Evolutionary conservation across 495 filamentous ascomycete species (phyloP).

Genomic region (Elasticomyces elasticus): DNA sequence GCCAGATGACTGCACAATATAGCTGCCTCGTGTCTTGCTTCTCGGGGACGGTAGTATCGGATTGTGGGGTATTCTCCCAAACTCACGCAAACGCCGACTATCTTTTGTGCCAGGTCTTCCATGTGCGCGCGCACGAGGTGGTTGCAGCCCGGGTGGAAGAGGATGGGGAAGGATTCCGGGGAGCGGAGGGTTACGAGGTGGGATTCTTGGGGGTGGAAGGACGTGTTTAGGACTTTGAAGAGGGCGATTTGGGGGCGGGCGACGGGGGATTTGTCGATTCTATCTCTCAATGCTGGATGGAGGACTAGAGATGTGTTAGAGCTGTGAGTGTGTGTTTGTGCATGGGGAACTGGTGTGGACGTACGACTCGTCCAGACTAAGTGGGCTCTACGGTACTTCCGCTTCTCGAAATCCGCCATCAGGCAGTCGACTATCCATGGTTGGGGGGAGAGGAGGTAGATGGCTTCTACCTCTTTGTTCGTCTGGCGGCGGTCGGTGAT

Average conservation of each 20-base stretch:
- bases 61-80: conserved; percentile 84
- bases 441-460: conserved; percentile 80
- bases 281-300: conserved; percentile 42
- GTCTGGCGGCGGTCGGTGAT: conserved; percentile 73
- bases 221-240: conserved; percentile 66
- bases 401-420: conserved; percentile 77
- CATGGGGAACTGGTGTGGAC: too few relatives aligned
- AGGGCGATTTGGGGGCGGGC: conserved; percentile 63
- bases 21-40: conserved; percentile 70
- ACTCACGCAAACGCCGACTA: conserved; percentile 70
- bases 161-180: conserved; percentile 84
- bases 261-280: conserved; percentile 47
- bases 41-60: conserved; percentile 72
- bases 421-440: conserved; percentile 86
- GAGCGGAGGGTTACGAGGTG: conserved; percentile 84
- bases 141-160: conserved; percentile 87
- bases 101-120: conserved; percentile 77
- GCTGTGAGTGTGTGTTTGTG: too few relatives aligned
- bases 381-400: conserved; percentile 61
- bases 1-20: conserved; percentile 82
- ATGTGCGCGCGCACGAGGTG: conserved; percentile 71
- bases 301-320: conserved; percentile 39
- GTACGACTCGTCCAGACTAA: conserved; percentile 81
- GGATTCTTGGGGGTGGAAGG: conserved; percentile 85
- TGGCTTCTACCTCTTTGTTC: conserved; percentile 82